Conservation (phyloP, 2,329 filamentous ascomycete species). For the Cercospora zeae-maydis region DNA sequence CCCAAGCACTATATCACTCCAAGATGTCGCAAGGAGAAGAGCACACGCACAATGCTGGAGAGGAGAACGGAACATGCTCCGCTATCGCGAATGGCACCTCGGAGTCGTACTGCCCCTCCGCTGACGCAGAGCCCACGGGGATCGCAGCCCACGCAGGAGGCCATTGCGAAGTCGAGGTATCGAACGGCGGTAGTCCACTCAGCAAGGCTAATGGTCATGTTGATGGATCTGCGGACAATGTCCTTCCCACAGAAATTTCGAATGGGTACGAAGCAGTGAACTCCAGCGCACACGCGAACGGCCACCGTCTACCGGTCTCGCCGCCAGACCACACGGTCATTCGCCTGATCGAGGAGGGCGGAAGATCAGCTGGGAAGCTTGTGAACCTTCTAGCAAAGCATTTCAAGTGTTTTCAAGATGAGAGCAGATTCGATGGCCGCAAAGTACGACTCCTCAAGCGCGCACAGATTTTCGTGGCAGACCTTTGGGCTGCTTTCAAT, state of each 20-base stretch:
- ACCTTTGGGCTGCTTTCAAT: slow-evolving; percentile 93
- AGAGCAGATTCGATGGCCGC: slow-evolving; percentile 68
- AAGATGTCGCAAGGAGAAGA: not conserved
- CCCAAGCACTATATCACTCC: not conserved
- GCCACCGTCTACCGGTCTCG: slow-evolving; percentile 1
- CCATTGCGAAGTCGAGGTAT: not conserved
- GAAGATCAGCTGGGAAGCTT: slow-evolving; percentile 74
- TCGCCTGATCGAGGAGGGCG: slow-evolving; percentile 69
- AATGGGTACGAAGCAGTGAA: not conserved
- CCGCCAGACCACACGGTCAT: slow-evolving; percentile 52
- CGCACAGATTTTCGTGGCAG: slow-evolving; percentile 92
- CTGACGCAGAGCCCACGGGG: not conserved
- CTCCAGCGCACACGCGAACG: not conserved
- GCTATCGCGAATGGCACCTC: not conserved
- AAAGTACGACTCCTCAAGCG: slow-evolving; percentile 84
- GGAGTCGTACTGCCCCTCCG: not conserved
- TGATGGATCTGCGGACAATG: not conserved
- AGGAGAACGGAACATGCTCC: not conserved
- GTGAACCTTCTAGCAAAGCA: slow-evolving; percentile 81
- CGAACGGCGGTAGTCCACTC: not conserved
- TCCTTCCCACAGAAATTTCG: not conserved
- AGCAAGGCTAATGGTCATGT: not conserved
- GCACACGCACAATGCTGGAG: not conserved
- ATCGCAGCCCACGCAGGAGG: not conserved
- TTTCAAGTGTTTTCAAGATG: slow-evolving; percentile 84